phyloP scores from a whole-genome alignment of 176 grass and related monocot species.

The Musa acuminata region DNA sequence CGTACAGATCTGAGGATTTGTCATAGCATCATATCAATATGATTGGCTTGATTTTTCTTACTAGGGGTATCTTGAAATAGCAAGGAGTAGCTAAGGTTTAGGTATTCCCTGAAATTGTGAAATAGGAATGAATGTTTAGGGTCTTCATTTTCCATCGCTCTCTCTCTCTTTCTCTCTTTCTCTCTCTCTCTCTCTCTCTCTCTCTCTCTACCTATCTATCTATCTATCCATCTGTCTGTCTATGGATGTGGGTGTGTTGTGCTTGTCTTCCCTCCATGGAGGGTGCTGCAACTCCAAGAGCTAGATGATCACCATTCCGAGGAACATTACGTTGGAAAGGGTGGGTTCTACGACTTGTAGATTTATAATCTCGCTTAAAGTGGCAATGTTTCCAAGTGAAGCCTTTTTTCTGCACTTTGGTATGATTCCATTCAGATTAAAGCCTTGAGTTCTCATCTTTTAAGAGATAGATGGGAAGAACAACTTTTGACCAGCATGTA shows the following conservation, averaged over 20 bases:
- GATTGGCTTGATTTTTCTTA: too few relatives aligned
- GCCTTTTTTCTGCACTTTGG: neutral
- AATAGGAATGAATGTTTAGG: too few relatives aligned
- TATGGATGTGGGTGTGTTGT: neutral
- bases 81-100: too few relatives aligned
- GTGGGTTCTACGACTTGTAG: neutral
- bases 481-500: slow-evolving; percentile 1
- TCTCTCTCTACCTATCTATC: too few relatives aligned
- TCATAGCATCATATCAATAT: too few relatives aligned
- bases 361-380: neutral
- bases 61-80: too few relatives aligned
- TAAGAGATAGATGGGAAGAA: neutral
- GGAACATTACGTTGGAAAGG: neutral
- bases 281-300: neutral
- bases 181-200: too few relatives aligned
- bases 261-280: neutral
- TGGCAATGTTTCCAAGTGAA: slow-evolving; percentile 6
- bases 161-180: too few relatives aligned
- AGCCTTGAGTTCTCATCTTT: slow-evolving; percentile 4
- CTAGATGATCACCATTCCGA: neutral
- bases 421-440: slow-evolving; percentile 21
- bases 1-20: too few relatives aligned
- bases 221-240: too few relatives aligned
- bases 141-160: too few relatives aligned
- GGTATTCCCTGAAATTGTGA: too few relatives aligned